Conservation (phyloP, 352 stramenopile species). For the Globisporangium canariense region DNA sequence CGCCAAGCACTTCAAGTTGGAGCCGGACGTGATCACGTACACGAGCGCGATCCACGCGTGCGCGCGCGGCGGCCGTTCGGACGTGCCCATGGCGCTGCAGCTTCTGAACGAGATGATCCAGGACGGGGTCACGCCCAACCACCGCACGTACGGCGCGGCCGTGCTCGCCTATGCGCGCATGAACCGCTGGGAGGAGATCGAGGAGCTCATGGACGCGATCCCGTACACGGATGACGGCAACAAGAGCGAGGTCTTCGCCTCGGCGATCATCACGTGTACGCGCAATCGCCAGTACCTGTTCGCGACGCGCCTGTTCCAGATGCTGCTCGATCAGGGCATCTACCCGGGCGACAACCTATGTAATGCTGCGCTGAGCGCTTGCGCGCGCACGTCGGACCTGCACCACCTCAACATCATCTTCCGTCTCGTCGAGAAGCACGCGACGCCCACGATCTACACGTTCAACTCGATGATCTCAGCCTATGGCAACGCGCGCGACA, state of each 20-base stretch:
- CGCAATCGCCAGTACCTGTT: constrained; percentile 65
- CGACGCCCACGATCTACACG: constrained; percentile 61
- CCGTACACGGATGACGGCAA: constrained; percentile 48
- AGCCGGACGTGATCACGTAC: constrained; percentile 71
- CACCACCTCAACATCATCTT: constrained; percentile 61
- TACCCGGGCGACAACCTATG: constrained; percentile 72
- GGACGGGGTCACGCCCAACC: constrained; percentile 51
- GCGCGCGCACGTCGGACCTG: constrained; percentile 56
- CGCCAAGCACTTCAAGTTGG: constrained; percentile 57
- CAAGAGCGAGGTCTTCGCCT: constrained; percentile 66
- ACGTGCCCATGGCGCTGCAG: constrained; percentile 53
- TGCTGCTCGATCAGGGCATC: constrained; percentile 63
- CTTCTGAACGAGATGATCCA: constrained; percentile 79
- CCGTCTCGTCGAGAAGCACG: constrained; percentile 53
- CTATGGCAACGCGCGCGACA: constrained; percentile 59
- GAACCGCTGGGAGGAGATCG: constrained; percentile 66
- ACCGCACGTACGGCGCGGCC: constrained; percentile 69
- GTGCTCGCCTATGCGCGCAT: constrained; percentile 69
- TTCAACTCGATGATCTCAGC: constrained; percentile 85
- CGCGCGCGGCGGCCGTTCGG: constrained; percentile 43
- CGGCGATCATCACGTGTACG: constrained; percentile 74
- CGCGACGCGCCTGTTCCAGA: constrained; percentile 54
- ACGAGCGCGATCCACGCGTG: constrained; percentile 81
- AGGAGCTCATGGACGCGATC: constrained; percentile 57
- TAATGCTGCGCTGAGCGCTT: constrained; percentile 67